These are phyloP conservation scores for Cinnamomum chago DNA, from an alignment of 164 flowering plant genomes.

Conservation along the genomic window DNA sequence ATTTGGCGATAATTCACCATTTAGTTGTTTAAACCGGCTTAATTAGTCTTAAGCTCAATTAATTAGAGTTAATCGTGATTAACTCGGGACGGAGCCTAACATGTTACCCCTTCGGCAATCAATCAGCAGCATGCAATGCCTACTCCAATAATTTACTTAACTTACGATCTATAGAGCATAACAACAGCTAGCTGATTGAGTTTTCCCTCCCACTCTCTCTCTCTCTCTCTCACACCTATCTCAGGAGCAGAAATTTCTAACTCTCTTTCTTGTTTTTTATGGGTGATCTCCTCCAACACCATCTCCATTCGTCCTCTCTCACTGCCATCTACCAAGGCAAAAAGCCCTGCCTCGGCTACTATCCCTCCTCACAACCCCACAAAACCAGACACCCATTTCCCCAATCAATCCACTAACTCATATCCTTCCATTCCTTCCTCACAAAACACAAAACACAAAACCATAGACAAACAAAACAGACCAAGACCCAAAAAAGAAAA, in stretches of 20 bases:
- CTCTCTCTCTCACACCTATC: neutral
- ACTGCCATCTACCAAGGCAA: slow-evolving; percentile 1
- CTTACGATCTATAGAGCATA: neutral
- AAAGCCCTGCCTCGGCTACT: slow-evolving; percentile 1
- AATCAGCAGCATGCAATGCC: no score
- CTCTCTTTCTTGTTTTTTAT: neutral
- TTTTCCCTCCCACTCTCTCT: neutral
- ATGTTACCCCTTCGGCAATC: no score
- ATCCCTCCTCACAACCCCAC: neutral
- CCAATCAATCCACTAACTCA: slow-evolving; percentile 5
- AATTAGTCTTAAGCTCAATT: no score
- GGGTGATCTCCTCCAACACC: slow-evolving; percentile 16
- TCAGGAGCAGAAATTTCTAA: neutral
- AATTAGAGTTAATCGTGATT: no score
- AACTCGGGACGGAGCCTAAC: no score
- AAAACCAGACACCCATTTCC: slow-evolving; percentile 6
- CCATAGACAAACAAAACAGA: neutral
- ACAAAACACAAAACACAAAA: no score
- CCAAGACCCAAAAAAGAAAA: neutral
- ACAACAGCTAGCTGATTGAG: neutral
- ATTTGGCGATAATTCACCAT: no score
- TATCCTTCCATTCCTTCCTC: no score
- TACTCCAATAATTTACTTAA: no score
- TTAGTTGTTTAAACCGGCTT: no score
- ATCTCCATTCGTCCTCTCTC: slow-evolving; percentile 7